These are phyloP conservation scores for Annulohypoxylon maeteangense DNA, from an alignment of 495 filamentous ascomycete species.

Conservation along the genomic window DNA sequence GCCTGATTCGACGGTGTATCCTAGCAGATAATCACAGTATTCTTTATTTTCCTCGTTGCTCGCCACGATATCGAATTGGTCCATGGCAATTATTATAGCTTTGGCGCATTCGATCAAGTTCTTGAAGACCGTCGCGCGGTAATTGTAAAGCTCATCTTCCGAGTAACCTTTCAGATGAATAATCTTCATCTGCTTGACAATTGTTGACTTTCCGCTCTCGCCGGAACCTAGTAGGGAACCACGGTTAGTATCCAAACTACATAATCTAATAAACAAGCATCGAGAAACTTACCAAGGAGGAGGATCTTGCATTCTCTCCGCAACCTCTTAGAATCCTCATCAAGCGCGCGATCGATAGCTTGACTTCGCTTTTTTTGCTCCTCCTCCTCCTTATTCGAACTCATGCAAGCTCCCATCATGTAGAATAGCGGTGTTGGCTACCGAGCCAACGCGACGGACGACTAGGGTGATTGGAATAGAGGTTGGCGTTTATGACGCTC, in stretches of 20 bases:
- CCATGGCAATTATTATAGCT: slow-evolving; percentile 86
- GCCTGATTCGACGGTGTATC: slow-evolving; percentile 90
- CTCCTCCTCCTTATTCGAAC: slow-evolving; percentile 78
- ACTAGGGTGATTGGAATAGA: not conserved
- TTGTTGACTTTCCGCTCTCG: slow-evolving; percentile 98
- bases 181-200: slow-evolving; percentile 99
- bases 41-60: slow-evolving; percentile 73
- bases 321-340: slow-evolving; percentile 90
- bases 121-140: slow-evolving; percentile 96
- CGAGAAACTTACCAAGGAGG: slow-evolving; percentile 76
- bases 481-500: not conserved
- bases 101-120: slow-evolving; percentile 97
- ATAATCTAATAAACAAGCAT: not conserved
- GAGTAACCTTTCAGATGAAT: slow-evolving; percentile 98
- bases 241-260: slow-evolving; percentile 19
- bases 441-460: slow-evolving; percentile 13
- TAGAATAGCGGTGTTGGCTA: slow-evolving; percentile 16
- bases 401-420: slow-evolving; percentile 92
- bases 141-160: slow-evolving; percentile 87
- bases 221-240: slow-evolving; percentile 76
- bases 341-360: slow-evolving; percentile 88
- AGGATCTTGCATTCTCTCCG: slow-evolving; percentile 98
- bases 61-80: slow-evolving; percentile 85
- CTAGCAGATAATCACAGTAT: slow-evolving; percentile 80
- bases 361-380: slow-evolving; percentile 96